Evolutionary conservation across 2,329 filamentous ascomycete genomes (phyloP), one percentile per base, ranked within the genome.

Genomic region (Purpureocillium takamizusanense): DNA sequence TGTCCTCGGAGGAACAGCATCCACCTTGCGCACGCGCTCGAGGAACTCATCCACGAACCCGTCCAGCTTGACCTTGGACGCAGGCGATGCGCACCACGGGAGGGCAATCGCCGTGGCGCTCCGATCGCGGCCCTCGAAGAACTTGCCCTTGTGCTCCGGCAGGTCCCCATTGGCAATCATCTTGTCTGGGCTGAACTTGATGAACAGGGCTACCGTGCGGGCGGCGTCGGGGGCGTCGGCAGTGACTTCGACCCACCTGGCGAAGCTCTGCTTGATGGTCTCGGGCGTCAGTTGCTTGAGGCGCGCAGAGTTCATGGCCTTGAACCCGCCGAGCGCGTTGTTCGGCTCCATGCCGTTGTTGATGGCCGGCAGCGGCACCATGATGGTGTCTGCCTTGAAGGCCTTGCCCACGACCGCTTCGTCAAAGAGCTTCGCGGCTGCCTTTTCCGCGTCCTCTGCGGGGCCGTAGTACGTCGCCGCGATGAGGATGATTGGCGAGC

Each of bases 281-380:
- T 46, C 35, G 0, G n/a, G 7, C 0, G 41, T 30, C 4, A 53
- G 38, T 1, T 35, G 37, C 12, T 44, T 34, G 9, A 59, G 30
- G 3, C 54, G 49, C 0, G 44, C 46, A 7, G 51, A 46, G 4
- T 48, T 43, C 12, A 51, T 51, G 1, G 48, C 42, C 36, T 62
- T 62, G 23, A 49, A 50, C 0, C 56, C 59, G 3, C 55, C 55
- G 18, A 55, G 55, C 1, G 23, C 37, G 27, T 59, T 55, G 3
- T 49, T 23, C 1, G 44, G 31, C 0, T 51, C 49, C 15, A 48
- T 36, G 4, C 34, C 43, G 8, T 49, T 45, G 28, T 59, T 58
- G 9, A 49, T 33, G 3, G 42, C 45, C 1, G 35, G 39, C 13
- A 57, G 46, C 0, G 49, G 50, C 0, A 51, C 16, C 0, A 52